A percentile compares a stretch with the other conserved stretches of the same genome.
Evolutionary conservation across 805 yeast species (phyloP).

Genomic region (Lipomyces sp.): DNA sequence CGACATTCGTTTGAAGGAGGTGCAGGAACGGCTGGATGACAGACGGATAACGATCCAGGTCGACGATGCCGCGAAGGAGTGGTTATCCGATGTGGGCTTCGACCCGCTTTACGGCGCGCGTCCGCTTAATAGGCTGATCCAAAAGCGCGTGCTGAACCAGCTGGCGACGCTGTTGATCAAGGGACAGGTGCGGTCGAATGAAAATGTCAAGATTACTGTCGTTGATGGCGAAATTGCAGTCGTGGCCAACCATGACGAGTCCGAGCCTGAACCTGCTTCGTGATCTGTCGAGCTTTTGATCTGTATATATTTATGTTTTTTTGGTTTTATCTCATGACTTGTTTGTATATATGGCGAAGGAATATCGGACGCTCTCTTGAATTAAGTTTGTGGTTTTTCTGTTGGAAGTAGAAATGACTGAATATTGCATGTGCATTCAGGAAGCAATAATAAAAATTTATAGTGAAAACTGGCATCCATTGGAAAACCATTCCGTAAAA

Average conservation of each 20-base stretch:
- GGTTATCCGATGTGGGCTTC: slow-evolving; percentile 83
- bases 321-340: too few species aligned
- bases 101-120: slow-evolving; percentile 94
- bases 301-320: too few species aligned
- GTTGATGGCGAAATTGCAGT: slow-evolving; percentile 46
- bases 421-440: too few species aligned
- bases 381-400: too few species aligned
- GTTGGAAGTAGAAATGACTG: too few species aligned
- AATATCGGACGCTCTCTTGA: too few species aligned
- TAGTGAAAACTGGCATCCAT: too few species aligned
- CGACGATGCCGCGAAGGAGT: slow-evolving; percentile 61
- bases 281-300: neutral
- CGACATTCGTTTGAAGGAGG: slow-evolving; percentile 77
- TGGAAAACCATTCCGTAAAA: too few species aligned
- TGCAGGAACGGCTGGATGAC: slow-evolving; percentile 71
- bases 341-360: too few species aligned
- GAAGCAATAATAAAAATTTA: too few species aligned
- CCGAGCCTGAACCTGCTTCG: neutral
- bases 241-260: slow-evolving; percentile 43
- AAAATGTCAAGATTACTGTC: slow-evolving; percentile 52
- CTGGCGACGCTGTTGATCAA: slow-evolving; percentile 75
- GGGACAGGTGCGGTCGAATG: slow-evolving; percentile 67
- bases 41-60: slow-evolving; percentile 66
- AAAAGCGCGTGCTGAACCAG: slow-evolving; percentile 80
- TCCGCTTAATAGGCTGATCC: slow-evolving; percentile 87